Evolutionary conservation across 768 basidiomycete genomes (phyloP), one percentile per base, ranked within the genome.

Genomic region (Termitomyces titanicus): DNA sequence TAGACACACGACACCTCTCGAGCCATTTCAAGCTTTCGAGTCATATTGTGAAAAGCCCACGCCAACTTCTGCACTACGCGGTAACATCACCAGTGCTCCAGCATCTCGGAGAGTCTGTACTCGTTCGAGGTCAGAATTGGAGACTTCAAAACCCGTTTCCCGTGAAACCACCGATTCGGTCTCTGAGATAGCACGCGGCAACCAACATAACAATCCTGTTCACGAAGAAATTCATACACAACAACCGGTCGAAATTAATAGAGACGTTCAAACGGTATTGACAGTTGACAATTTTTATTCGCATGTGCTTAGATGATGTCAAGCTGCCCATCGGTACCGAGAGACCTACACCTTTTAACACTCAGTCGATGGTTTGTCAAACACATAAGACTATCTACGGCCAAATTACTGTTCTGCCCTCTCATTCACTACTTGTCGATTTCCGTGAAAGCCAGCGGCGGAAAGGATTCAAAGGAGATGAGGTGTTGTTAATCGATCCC

Each of bases 391-490:
- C 76, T 18, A 59, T 72, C 2, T 68, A 75, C 40, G 82, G 82
- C 0, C 76, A 75, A 38, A 55, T 83, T 13, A 77, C 77, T 2
- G 63, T 84, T n/a, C 65, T 83, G 9, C 78, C 79, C 8, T 82
- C 80, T 2, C 70, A 62, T 44, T 72, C 78, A 20, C 57, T 80
- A n/a, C 70, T 83, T 1, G 75, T 83, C 25, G 82, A 84, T 63
- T 78, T 83, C 47, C 76, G 82, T n/a, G 79, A 81, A 65, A 75
- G 76, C 27, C 78, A 82, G 57, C 73, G 79, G 5, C 69, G 78
- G 44, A 74, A 71, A 38, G 77, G 78, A 5, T 64, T 70, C 27
- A 75, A 70, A 56, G 81, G 79, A 5, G 66, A 73, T 12, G 72
- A 80, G 58, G 78, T 83, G 11, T 61, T 82, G 22, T 53, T 79